Evolutionary conservation across 768 basidiomycete species (phyloP), one percentile per base, ranked within the genome.

Genomic region (Phylloporus sp.): DNA sequence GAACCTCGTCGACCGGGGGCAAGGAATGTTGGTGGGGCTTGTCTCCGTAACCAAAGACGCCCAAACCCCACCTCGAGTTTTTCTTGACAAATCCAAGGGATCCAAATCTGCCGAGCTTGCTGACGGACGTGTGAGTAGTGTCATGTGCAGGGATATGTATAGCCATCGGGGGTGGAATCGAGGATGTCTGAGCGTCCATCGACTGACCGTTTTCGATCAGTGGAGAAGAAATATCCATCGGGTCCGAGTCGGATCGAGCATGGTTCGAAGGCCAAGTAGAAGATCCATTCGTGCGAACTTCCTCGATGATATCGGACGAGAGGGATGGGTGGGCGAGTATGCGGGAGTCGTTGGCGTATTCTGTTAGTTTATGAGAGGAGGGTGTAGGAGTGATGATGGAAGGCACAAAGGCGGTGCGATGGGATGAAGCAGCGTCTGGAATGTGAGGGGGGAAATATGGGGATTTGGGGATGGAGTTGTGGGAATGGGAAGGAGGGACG

Each of bases 1-100:
- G 78, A 17, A 78, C 69, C 69, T 90, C 87, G 35, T 89, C 86
- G 29, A 88, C 79, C 28, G 86, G 84, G 29, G 86, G 79, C 8
- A 89, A 69, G 6, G 69, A 64, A 41, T 74, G 73, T 47, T 78
- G 80, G 58, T 81, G 76, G 15, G 72, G 71, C 58, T 87, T 87
- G 60, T 90, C 86, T 33, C 78, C 74, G 38, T 75, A 69, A 24
- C 86, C 83, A 65, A 90, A 90, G 74, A 88, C 82, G 34, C 61
- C 59, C 10, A 88, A 71, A 29, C 76, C 74, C 80, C 83, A 85
- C 65, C 76, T 81, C 55, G 74, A 73, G 52, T 71, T 72, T 67
- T 87, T 88, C 74, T 84, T 89, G 52, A 76, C 77, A 58, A 87
- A 80, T 28, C 77, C 71, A 51, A 86, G 72, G 38, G 73, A 69